Evolutionary conservation across 2,329 filamentous ascomycete genomes (phyloP).

Genomic region (Cladosporium sp.): DNA sequence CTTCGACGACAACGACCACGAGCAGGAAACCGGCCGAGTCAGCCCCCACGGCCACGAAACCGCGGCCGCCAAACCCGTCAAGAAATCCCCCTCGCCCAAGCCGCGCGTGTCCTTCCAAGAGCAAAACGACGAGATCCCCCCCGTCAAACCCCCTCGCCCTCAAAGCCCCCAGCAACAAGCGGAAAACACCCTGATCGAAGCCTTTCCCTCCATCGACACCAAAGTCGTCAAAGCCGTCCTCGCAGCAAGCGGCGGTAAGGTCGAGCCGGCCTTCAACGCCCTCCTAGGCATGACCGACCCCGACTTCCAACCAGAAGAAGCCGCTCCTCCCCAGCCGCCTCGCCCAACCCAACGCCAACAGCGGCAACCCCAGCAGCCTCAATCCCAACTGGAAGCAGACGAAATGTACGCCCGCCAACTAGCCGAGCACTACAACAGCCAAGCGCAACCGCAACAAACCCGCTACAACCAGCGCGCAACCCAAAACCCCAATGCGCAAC

Average conservation of each 20-base stretch:
- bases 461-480: constrained; percentile 33
- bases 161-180: constrained; percentile 77
- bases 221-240: constrained; percentile 83
- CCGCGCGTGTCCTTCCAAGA: constrained; percentile 45
- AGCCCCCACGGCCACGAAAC: constrained; percentile 36
- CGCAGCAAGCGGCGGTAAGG: constrained; percentile 74
- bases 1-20: constrained; percentile 48
- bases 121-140: constrained; percentile 50
- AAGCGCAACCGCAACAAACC: constrained; percentile 15
- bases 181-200: constrained; percentile 83
- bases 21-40: constrained; percentile 57
- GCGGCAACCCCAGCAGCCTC: constrained; percentile 44
- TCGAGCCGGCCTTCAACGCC: constrained; percentile 94
- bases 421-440: constrained; percentile 73
- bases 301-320: constrained; percentile 44
- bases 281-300: constrained; percentile 64
- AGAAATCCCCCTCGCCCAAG: constrained; percentile 36
- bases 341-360: constrained; percentile 54
- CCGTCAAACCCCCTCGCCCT: constrained; percentile 77
- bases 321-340: constrained; percentile 74
- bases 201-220: constrained; percentile 79
- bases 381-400: constrained; percentile 82
- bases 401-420: constrained; percentile 89
- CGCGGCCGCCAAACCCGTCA: constrained; percentile 22
- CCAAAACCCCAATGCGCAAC: constrained; percentile 37